Percentiles rank a stretch among this genome's conserved stretches.
phyloP scores from a whole-genome alignment of 305 asterid genomes.

The Solanum chacoense region DNA sequence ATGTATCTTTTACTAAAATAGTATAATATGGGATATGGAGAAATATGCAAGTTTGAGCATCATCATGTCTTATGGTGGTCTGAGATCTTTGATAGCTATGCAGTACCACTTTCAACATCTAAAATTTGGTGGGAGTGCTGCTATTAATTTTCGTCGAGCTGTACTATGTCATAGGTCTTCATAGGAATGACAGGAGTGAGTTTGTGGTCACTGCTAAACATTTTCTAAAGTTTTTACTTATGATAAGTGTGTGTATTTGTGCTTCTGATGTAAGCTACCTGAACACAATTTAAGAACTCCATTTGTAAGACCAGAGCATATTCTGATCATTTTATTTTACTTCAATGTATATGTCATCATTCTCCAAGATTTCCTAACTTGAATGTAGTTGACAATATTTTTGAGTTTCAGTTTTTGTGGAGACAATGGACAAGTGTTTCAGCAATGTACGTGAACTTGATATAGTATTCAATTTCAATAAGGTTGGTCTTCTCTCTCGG shows the following conservation, averaged over 20 bases:
- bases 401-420: slow-evolving; percentile 68
- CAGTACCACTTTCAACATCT: neutral
- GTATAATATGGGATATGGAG: neutral
- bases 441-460: slow-evolving; percentile 91
- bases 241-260: neutral
- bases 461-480: slow-evolving; percentile 75
- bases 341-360: neutral
- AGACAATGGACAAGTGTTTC: slow-evolving; percentile 81
- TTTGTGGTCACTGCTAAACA: neutral
- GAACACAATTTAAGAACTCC: neutral
- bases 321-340: neutral
- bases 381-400: neutral
- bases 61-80: neutral
- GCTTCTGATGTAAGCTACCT: neutral
- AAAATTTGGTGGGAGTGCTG: neutral
- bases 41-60: neutral
- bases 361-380: neutral
- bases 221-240: neutral
- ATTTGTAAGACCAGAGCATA: neutral
- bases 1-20: neutral
- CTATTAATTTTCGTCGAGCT: neutral
- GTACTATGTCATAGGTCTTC: neutral
- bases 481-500: slow-evolving; percentile 40
- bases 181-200: neutral
- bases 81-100: neutral